phyloP scores from a whole-genome alignment of 495 filamentous ascomycete species.

The Aspergillus olivimuriae region DNA sequence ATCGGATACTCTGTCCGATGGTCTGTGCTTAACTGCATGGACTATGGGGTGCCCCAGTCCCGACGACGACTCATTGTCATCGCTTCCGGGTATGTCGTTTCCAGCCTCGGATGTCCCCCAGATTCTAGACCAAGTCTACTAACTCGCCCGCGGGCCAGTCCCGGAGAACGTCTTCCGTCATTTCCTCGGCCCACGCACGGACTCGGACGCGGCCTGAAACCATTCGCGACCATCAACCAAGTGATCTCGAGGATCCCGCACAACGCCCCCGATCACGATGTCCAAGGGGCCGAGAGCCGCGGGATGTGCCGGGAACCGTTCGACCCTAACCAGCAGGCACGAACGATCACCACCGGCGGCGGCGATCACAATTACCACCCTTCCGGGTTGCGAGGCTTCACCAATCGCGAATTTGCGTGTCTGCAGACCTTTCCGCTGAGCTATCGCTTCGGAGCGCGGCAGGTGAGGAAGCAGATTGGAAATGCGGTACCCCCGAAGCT shows the following conservation, averaged over 20 bases:
- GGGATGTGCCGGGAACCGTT: conserved; percentile 16
- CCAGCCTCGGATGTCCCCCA: neutral
- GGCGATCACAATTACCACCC: conserved; percentile 64
- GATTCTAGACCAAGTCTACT: conserved; percentile 7
- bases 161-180: conserved; percentile 65
- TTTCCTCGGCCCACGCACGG: conserved; percentile 65
- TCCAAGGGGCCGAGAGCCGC: conserved; percentile 18
- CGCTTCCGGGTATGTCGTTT: conserved; percentile 61
- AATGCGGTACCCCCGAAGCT: conserved; percentile 76
- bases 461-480: conserved; percentile 67
- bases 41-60: conserved; percentile 57
- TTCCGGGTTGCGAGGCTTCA: conserved; percentile 59
- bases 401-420: conserved; percentile 64
- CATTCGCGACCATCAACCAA: conserved; percentile 39
- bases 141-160: conserved; percentile 40
- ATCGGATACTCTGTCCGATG: conserved; percentile 65
- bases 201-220: conserved; percentile 19
- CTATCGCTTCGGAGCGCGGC: conserved; percentile 48
- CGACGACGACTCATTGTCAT: conserved; percentile 68
- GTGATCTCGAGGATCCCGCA: conserved; percentile 40
- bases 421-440: conserved; percentile 67
- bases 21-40: conserved; percentile 42
- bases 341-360: conserved; percentile 65
- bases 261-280: conserved; percentile 40
- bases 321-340: conserved; percentile 43